phyloP scores from a whole-genome alignment of 2,329 filamentous ascomycete genomes.

The Epichloe uncinata region DNA sequence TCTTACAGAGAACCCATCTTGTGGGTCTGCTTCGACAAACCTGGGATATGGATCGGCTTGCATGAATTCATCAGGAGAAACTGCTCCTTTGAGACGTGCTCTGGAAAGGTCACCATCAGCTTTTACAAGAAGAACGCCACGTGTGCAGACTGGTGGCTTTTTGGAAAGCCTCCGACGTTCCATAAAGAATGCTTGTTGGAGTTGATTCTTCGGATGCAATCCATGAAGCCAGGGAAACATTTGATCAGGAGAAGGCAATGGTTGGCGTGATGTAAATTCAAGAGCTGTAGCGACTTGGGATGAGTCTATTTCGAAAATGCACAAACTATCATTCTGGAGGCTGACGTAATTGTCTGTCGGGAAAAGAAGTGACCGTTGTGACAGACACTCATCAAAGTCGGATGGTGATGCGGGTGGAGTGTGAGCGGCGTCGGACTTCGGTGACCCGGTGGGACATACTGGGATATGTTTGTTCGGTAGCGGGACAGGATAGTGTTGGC shows the following conservation, averaged over 20 bases:
- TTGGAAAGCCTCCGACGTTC: constrained; percentile 59
- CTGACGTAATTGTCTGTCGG: constrained; percentile 53
- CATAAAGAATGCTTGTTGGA: constrained; percentile 83
- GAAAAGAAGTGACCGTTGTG: constrained; percentile 57
- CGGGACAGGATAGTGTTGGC: constrained; percentile 22
- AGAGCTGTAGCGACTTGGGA: constrained; percentile 57
- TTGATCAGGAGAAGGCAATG: constrained; percentile 68
- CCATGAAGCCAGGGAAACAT: constrained; percentile 97
- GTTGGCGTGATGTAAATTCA: constrained; percentile 62
- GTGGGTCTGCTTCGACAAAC: constrained; percentile 76
- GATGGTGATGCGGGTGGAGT: constrained; percentile 55
- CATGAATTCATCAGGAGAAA: constrained; percentile 70
- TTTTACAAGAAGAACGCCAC: constrained; percentile 77
- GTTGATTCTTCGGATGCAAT: constrained; percentile 72
- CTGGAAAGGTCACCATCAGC: constrained; percentile 64
- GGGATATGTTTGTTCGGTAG: constrained; percentile 86
- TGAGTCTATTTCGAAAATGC: constrained; percentile 62
- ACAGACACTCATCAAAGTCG: constrained; percentile 32
- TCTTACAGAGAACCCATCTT: constrained; percentile 83
- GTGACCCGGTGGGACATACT: constrained; percentile 72
- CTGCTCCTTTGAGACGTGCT: constrained; percentile 73
- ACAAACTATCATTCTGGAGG: constrained; percentile 36
- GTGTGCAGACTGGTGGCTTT: constrained; percentile 57
- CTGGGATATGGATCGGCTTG: constrained; percentile 34
- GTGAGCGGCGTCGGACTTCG: constrained; percentile 35